Percentiles rank a stretch among this genome's conserved stretches.
Evolutionary conservation across 2,329 filamentous ascomycete species (phyloP).

Genomic region (Colletotrichum trifolii): DNA sequence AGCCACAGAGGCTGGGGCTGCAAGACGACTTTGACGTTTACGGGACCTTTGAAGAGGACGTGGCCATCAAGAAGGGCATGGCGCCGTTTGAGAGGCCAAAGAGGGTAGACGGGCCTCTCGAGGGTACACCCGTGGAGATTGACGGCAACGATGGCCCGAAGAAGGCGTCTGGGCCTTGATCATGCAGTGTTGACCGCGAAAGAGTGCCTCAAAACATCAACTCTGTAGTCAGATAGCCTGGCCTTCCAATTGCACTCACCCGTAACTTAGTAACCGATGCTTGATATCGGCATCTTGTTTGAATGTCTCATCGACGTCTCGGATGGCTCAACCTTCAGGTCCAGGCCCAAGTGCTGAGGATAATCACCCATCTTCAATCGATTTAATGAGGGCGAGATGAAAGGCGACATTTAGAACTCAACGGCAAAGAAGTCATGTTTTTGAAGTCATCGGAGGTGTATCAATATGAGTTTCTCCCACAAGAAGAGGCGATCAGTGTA

Average conservation of each 20-base stretch:
- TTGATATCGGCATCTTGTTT: not conserved
- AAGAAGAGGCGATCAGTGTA: too few species aligned
- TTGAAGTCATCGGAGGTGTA: too few species aligned
- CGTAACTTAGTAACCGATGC: not conserved
- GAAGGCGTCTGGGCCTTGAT: slow-evolving; percentile 5
- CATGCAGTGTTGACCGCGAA: not conserved
- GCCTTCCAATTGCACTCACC: too few species aligned
- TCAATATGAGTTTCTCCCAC: too few species aligned
- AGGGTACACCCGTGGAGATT: not conserved
- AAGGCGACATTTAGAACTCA: too few species aligned
- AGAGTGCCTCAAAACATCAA: not conserved
- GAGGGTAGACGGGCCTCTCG: slow-evolving; percentile 11
- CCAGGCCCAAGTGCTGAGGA: too few species aligned
- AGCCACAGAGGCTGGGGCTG: slow-evolving; percentile 23
- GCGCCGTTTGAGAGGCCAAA: slow-evolving; percentile 31
- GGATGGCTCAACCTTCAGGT: too few species aligned
- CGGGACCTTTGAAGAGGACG: slow-evolving; percentile 34
- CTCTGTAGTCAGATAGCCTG: not conserved
- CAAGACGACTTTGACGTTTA: slow-evolving; percentile 36
- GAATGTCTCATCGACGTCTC: not conserved
- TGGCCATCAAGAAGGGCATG: slow-evolving; percentile 34
- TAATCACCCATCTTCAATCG: too few species aligned
- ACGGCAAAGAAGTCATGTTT: too few species aligned
- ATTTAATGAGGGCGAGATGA: too few species aligned
- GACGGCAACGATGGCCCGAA: not conserved